Percentiles rank a stretch among this genome's conserved stretches.
Evolutionary conservation across 1,284 basidiomycete genomes (phyloP).

Genomic region (Takashimella koratensis): DNA sequence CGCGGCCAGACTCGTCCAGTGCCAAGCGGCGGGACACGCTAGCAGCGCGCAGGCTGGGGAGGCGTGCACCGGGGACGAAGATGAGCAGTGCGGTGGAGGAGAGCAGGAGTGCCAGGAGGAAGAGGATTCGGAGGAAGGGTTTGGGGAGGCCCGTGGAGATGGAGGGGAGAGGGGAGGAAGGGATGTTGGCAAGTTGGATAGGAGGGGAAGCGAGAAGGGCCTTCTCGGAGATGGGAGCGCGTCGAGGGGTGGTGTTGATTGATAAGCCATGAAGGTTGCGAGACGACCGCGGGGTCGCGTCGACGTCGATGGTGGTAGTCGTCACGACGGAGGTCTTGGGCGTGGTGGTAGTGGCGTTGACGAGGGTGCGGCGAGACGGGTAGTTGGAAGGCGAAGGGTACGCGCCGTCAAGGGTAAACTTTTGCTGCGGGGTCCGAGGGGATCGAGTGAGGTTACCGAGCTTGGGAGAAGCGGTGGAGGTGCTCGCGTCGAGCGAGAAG

Average conservation of each 20-base stretch:
- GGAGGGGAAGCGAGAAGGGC: background rate
- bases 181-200: conserved; percentile 16
- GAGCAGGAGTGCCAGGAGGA: conserved; percentile 23
- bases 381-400: conserved; percentile 17
- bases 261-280: background rate
- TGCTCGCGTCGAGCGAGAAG: conserved; percentile 14
- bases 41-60: conserved; percentile 22
- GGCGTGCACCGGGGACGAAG: conserved; percentile 17
- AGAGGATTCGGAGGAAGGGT: conserved; percentile 34
- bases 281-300: conserved; percentile 12
- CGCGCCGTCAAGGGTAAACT: conserved; percentile 23
- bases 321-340: background rate
- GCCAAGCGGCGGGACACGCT: conserved; percentile 23
- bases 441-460: conserved; percentile 9
- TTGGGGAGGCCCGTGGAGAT: conserved; percentile 21
- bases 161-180: conserved; percentile 14
- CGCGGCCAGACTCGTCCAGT: conserved; percentile 19
- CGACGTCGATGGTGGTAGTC: conserved; percentile 5
- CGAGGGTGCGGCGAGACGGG: conserved; percentile 7
- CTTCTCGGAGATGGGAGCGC: background rate
- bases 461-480: background rate
- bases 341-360: conserved; percentile 4
- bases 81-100: conserved; percentile 25
- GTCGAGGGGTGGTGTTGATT: conserved; percentile 1
- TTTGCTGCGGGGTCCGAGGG: conserved; percentile 25